Base-by-base conservation (phyloP, 2,329 filamentous ascomycete species). In the Aspergillus sp. region DNA sequence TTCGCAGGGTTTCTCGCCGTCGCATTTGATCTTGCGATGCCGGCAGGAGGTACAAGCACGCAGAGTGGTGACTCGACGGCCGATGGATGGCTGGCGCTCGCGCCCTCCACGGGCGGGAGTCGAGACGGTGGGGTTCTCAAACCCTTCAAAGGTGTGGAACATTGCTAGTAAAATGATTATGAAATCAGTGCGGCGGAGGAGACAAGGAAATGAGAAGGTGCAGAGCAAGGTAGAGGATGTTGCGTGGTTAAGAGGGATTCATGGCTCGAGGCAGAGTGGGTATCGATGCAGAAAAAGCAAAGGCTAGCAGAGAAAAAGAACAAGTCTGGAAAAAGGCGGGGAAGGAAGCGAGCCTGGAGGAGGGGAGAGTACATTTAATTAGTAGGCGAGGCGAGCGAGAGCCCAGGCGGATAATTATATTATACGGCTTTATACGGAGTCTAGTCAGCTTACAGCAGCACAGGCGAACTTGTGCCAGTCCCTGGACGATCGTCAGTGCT, bases 21-120 rank as follows among this genome's bases (percentile, higher is more conserved):
- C 91, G 72, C 91, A 95, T 65, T 91, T 89, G 59, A 94, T 94
- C 77, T 94, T 95, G 64, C 91, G 85, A 68, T 91, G 84, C 72
- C 92, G 89, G 79, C 91, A 92, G 69, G 91, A 89, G 52, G 90
- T 88, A 74, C 90, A 92, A 43, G 90, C 90, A 11, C 77, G 75
- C 17, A 78, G 67, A 7, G 76, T 79, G 9, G 77, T 79, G 41
- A 77, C 74, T 58, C 77, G 68, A 11, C 73, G 73, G 43, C 71
- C 70, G 34, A 74, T 64, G 1, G 74, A 76, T 48, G 68, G 71
- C 52, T 76, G 73, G 43, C 76, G 75, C 43, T 78, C 73, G 11
- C 67, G 71, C 38, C 72, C 70, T 55, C 71, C 71, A 34, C 71
- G 70, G 54, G 68, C 68, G 45, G 72, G 65, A 25, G 71, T 70